phyloP scores from a whole-genome alignment of 257 asterid genomes.

The Cinchona pubescens region DNA sequence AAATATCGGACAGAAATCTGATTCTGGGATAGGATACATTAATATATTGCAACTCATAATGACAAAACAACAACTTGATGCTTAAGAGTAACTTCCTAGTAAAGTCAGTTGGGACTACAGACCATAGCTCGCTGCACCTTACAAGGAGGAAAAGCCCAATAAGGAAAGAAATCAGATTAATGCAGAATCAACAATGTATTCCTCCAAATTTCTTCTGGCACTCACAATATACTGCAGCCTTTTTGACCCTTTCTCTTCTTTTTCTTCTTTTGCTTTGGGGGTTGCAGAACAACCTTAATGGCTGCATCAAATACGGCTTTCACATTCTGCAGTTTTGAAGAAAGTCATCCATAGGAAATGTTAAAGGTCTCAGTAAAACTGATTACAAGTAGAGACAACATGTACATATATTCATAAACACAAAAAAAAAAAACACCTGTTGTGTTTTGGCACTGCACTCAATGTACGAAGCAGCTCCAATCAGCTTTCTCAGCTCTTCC shows the following conservation, averaged over 20 bases:
- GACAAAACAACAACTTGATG: constrained; percentile 28
- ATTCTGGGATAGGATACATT: constrained; percentile 27
- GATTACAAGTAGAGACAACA: background rate
- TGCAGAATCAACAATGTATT: background rate
- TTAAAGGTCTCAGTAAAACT: background rate
- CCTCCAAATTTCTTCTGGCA: constrained; percentile 8
- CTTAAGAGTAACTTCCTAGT: constrained; percentile 15
- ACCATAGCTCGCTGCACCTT: constrained; percentile 20
- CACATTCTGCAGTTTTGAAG: constrained; percentile 50
- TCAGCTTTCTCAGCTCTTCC: constrained; percentile 72
- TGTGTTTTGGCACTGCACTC: constrained; percentile 88
- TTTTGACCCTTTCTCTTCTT: constrained; percentile 76
- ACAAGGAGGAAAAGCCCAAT: constrained; percentile 11
- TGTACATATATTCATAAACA: background rate
- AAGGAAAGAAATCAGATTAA: constrained; percentile 13
- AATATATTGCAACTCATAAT: constrained; percentile 26
- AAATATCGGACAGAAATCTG: constrained; percentile 7
- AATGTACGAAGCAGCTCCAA: constrained; percentile 70
- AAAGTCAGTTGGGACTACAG: constrained; percentile 32
- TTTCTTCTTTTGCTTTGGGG: constrained; percentile 55
- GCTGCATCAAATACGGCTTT: constrained; percentile 81
- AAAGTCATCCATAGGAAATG: background rate
- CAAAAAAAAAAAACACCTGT: constrained; percentile 41
- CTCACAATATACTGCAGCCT: constrained; percentile 66
- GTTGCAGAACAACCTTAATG: constrained; percentile 67